A percentile compares a stretch with the other conserved stretches of the same genome.
phyloP scores from a whole-genome alignment of 768 basidiomycete genomes.

The Leccinum boreale region DNA sequence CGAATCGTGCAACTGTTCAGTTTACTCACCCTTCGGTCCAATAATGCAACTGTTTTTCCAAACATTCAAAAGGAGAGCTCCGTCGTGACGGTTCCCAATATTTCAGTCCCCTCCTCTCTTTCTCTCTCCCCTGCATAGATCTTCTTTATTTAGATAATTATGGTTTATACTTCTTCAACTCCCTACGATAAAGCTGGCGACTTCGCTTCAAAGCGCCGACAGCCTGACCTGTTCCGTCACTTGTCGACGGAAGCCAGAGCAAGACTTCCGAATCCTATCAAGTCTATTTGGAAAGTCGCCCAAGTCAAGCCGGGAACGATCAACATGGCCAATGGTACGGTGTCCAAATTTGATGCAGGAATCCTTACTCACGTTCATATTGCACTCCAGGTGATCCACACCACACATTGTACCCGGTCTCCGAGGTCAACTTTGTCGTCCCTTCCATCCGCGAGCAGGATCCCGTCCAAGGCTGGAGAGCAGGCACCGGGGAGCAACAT shows the following conservation, averaged over 20 bases:
- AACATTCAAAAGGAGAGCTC: slow-evolving; percentile 13
- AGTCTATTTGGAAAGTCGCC: slow-evolving; percentile 36
- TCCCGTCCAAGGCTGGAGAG: slow-evolving; percentile 31
- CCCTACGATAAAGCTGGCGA: slow-evolving; percentile 11
- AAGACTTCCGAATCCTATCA: slow-evolving; percentile 36
- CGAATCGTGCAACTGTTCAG: background rate
- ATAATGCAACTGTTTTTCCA: too few relatives aligned
- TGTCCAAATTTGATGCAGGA: background rate
- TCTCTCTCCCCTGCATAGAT: background rate
- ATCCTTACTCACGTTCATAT: background rate
- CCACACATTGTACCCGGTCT: slow-evolving; percentile 31
- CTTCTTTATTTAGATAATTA: slow-evolving; percentile 2
- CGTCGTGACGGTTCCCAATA: background rate
- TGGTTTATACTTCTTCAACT: slow-evolving; percentile 27
- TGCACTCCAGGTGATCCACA: slow-evolving; percentile 32
- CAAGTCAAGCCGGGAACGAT: slow-evolving; percentile 34
- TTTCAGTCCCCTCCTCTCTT: background rate
- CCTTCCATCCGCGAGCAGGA: slow-evolving; percentile 28
- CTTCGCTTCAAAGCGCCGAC: slow-evolving; percentile 22
- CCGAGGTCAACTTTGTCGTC: slow-evolving; percentile 34
- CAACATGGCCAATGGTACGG: slow-evolving; percentile 36
- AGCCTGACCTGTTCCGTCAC: slow-evolving; percentile 31
- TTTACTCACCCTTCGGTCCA: background rate
- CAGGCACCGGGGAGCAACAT: slow-evolving; percentile 27
- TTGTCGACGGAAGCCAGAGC: slow-evolving; percentile 33